These are phyloP conservation scores for Maudiozyma humilis DNA, from an alignment of 1,139 yeast genomes.

Conservation along the genomic window DNA sequence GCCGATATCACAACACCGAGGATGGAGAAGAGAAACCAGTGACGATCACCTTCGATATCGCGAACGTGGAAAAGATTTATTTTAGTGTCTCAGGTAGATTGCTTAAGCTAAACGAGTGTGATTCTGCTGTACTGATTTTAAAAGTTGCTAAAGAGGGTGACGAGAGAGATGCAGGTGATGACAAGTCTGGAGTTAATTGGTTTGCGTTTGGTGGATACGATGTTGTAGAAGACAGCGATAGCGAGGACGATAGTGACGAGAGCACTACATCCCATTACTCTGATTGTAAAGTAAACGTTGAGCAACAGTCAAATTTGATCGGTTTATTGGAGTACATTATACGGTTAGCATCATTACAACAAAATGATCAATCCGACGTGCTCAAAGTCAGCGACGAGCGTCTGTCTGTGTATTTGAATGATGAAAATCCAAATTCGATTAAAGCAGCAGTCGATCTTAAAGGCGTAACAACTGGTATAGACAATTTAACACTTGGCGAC, in stretches of 20 bases:
- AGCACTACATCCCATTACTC: constrained; percentile 15
- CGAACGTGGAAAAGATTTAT: constrained; percentile 46
- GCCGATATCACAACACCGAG: constrained; percentile 54
- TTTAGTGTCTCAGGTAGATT: constrained; percentile 68
- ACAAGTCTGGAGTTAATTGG: constrained; percentile 24
- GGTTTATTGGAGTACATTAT: constrained; percentile 60
- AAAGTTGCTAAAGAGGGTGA: constrained; percentile 36
- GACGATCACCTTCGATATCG: constrained; percentile 35
- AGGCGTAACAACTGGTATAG: constrained; percentile 15
- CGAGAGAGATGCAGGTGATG: constrained; percentile 8
- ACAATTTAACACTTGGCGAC: constrained; percentile 10
- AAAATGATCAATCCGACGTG: constrained; percentile 50
- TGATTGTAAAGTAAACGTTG: background rate
- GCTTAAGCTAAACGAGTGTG: constrained; percentile 54
- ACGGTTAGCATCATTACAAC: constrained; percentile 54
- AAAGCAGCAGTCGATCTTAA: constrained; percentile 12
- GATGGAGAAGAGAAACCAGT: constrained; percentile 33
- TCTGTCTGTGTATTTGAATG: constrained; percentile 52
- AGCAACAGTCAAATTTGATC: constrained; percentile 35
- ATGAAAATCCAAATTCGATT: constrained; percentile 38
- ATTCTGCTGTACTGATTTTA: constrained; percentile 61
- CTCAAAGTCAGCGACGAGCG: constrained; percentile 59
- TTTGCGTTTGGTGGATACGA: constrained; percentile 31
- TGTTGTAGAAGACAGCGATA: constrained; percentile 11
- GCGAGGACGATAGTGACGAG: constrained; percentile 13